Evolutionary conservation across 2,329 filamentous ascomycete genomes (phyloP), one percentile per base, ranked within the genome.

Genomic region (Myriosclerotinia scirpicola): DNA sequence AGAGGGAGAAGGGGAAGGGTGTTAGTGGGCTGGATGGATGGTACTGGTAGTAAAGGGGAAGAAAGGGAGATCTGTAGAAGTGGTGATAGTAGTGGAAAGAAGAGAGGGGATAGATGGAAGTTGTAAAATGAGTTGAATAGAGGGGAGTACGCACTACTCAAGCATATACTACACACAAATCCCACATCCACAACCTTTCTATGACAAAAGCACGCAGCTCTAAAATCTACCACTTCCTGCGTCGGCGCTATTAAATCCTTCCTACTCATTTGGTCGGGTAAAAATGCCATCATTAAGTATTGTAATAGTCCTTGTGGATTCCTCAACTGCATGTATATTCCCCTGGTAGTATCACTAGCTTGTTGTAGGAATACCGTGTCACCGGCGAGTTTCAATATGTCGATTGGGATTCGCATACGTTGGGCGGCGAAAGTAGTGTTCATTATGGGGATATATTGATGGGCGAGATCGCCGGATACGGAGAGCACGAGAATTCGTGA

Each of bases 171-270:
- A 81, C 95, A 99, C 48, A 99, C 94, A 76, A 92, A 99, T 11
- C 93, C 95, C 1, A 93, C 87, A 78, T 97, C 92, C 54, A 99
- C 90, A 26, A 98, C 92, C 46, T 87, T 87, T 61, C 94, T 85
- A 79, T 99, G 95, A 77, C 95, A 99, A 80, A 99, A 99, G 77
- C 95, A 99, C 4, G 95, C 95, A n/a, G 96, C 94, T 54, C 95
- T 87, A 77, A 99, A 99, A 79, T 99, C 96, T 54, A 99, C 93
- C 54, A 90, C 88, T 66, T 93, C 90, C 48, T 92, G 89, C 9
- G 90, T 92, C 0, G 95, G 93, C 5, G 90, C 81, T 53, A 97
- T 84, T 53, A 99, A 81, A 67, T 89, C 85, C 55, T 84, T 78
- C 12, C 88, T 81, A 30, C 85, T 84, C 17, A 81, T 82, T 67